Evolutionary conservation across 108 stramenopile species (phyloP), one percentile per base, ranked within the genome.

Genomic region (Heterococcus sp.): DNA sequence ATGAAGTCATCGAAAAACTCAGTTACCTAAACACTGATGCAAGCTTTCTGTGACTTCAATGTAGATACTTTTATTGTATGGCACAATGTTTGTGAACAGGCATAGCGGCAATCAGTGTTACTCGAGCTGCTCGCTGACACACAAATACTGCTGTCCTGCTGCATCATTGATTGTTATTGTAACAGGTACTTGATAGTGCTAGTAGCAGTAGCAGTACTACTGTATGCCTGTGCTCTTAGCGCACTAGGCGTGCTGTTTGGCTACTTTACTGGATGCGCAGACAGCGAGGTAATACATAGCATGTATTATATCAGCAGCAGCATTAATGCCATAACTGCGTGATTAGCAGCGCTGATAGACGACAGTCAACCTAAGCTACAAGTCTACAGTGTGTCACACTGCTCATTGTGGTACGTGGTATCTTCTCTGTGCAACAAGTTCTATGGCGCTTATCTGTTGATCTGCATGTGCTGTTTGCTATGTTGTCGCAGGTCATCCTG

Each of bases 241-340:
- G 94, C 82, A 3, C 91, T 95, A 58, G 89, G 86, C 32, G 34
- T 93, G 29, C 68, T 98, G 69, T 95, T 92, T 83, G 37, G 88
- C 71, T 89, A 89, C 76, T 98, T 94, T 83, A 76, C 83, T 11
- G 92, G 91, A 31, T 96, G 97, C 77, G 1, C 71, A 8, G 83
- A 71, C 2, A 95, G 92, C 75, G 84, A 87, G 64, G 86, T 58
- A 21, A 58, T 58, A 21, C 46, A 8, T 8, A 58, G 21, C 8
- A 8, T 21, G 14, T 58, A 58, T 8, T 58, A 14, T 21, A 58
- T 14, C 14, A 58, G 14, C 46, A 14, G 21, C 14, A 58, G 8
- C 14, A 14, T 8, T 58, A 58, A 58, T 58, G 46, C 46, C 14
- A 8, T 58, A 21, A 58, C n/a, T n/a, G 46, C 46, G 46, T 58